Conservation (phyloP, 805 yeast genomes). For the Yarrowia porcina region DNA sequence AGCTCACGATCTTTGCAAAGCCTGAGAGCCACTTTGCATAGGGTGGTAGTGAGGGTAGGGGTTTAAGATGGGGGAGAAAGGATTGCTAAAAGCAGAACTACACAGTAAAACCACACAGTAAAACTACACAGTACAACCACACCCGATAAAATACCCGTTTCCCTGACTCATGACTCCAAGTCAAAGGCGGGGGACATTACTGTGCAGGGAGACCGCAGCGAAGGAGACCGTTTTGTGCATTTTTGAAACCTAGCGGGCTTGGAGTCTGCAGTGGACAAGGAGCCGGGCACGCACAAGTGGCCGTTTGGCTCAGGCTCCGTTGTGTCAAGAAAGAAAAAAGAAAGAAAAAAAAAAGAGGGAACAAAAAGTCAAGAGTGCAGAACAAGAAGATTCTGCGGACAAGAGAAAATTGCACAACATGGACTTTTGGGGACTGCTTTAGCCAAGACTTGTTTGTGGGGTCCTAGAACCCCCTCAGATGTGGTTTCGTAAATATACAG, state of each 20-base stretch:
- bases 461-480: too few species aligned
- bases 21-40: not conserved
- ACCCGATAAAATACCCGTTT: too few species aligned
- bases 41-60: too few species aligned
- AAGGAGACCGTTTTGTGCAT: conserved; percentile 11
- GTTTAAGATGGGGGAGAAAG: too few species aligned
- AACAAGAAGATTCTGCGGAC: not conserved
- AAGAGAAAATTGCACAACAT: not conserved
- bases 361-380: not conserved
- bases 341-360: not conserved
- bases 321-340: too few species aligned
- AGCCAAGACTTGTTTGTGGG: not conserved
- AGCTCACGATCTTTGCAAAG: not conserved
- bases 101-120: too few species aligned
- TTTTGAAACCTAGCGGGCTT: not conserved
- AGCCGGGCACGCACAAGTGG: not conserved
- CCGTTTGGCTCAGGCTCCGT: not conserved
- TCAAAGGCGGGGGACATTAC: conserved; percentile 9
- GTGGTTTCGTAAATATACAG: too few species aligned
- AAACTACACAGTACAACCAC: too few species aligned
- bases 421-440: not conserved
- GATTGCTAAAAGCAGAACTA: too few species aligned
- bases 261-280: not conserved
- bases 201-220: conserved; percentile 1
- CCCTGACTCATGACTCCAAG: too few species aligned